A percentile compares a stretch with the other conserved stretches of the same genome.
Evolutionary conservation across 2,329 filamentous ascomycete genomes (phyloP).

Genomic region (Herpotrichia juniperi): DNA sequence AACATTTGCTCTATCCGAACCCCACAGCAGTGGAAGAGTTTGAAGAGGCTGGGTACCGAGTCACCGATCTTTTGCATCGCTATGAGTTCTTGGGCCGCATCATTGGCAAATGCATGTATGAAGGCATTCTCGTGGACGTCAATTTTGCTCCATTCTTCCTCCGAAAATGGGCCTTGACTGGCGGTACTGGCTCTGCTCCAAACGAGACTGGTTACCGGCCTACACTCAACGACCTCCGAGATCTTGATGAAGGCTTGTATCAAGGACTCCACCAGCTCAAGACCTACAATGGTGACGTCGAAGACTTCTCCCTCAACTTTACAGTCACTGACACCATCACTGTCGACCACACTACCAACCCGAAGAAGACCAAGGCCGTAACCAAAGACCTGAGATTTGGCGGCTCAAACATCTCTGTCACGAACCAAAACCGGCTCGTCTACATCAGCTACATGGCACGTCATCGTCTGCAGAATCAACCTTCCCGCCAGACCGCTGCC

Average conservation of each 20-base stretch:
- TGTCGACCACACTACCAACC: conserved; percentile 35
- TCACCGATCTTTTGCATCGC: conserved; percentile 69
- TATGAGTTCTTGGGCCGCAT: conserved; percentile 94
- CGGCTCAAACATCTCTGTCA: conserved; percentile 79
- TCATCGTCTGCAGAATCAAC: conserved; percentile 83
- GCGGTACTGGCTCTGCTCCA: conserved; percentile 65
- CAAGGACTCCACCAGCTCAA: conserved; percentile 83
- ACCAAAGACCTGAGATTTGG: conserved; percentile 78
- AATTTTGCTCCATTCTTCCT: conserved; percentile 95
- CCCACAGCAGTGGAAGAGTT: conserved; percentile 76
- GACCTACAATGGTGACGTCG: conserved; percentile 81
- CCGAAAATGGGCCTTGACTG: conserved; percentile 87
- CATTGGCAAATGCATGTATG: conserved; percentile 95
- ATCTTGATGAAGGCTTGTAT: conserved; percentile 90
- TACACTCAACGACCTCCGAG: conserved; percentile 92
- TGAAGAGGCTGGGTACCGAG: conserved; percentile 65
- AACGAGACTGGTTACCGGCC: conserved; percentile 79
- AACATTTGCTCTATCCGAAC: conserved; percentile 88
- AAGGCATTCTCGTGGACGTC: conserved; percentile 92
- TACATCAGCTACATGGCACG: conserved; percentile 93
- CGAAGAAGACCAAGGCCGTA: conserved; percentile 61
- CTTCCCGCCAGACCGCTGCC: conserved; percentile 78
- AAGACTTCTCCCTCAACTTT: conserved; percentile 84
- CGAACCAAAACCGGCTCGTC: conserved; percentile 89
- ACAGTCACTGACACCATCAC: conserved; percentile 76